These are phyloP conservation scores for Debaryomyces castellii DNA, from an alignment of 805 yeast genomes.

Conservation along the genomic window DNA sequence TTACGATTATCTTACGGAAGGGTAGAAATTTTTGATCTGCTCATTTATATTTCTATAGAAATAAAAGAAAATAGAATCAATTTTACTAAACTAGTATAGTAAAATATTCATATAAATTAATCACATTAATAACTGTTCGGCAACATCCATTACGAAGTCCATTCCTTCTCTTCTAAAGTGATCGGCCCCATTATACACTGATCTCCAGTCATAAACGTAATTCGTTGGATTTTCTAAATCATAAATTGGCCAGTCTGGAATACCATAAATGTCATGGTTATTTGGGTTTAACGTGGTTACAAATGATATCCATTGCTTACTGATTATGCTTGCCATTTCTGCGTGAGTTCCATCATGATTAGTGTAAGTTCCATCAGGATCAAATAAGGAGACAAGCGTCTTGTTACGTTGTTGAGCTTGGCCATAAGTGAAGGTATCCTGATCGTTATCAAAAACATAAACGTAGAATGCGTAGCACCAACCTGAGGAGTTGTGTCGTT, in stretches of 20 bases:
- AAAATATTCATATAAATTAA: no score
- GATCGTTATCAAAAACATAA: slow-evolving; percentile 1
- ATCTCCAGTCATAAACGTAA: background rate
- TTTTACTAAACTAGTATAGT: no score
- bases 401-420: slow-evolving; percentile 1
- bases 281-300: slow-evolving; percentile 1
- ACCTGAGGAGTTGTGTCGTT: background rate
- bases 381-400: background rate
- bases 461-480: background rate
- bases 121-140: background rate
- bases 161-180: background rate
- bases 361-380: background rate
- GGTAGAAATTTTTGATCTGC: no score
- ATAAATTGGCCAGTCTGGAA: background rate
- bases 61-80: no score
- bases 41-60: no score
- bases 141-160: background rate
- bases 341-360: background rate
- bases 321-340: background rate
- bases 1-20: no score
- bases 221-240: background rate
- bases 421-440: background rate
- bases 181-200: background rate
- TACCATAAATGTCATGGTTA: background rate
- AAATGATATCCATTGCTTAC: slow-evolving; percentile 2